phyloP scores from a whole-genome alignment of 1,139 yeast genomes.

The Diutina sp. region DNA sequence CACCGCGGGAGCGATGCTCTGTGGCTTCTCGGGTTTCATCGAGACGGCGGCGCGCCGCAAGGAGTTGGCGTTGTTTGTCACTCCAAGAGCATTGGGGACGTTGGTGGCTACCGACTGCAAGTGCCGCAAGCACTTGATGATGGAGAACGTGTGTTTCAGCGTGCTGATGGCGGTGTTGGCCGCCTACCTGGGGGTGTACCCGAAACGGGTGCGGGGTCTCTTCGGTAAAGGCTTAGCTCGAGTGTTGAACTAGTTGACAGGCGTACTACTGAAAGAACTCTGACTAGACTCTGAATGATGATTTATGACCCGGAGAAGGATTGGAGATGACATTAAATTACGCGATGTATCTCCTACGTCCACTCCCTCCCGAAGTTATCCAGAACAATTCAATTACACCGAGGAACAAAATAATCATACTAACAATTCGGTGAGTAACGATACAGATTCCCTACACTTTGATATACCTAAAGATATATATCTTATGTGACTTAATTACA shows the following conservation, averaged over 20 bases:
- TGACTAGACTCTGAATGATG: no score
- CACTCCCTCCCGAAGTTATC: no score
- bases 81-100: constrained; percentile 26
- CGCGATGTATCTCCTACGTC: no score
- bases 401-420: no score
- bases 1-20: constrained; percentile 16
- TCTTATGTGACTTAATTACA: no score
- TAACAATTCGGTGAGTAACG: no score
- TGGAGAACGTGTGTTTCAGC: constrained; percentile 19
- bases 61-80: constrained; percentile 28
- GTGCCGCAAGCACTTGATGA: constrained; percentile 11
- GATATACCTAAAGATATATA: no score
- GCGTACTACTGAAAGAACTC: no score
- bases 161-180: constrained; percentile 22
- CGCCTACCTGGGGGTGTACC: constrained; percentile 17
- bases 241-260: constrained; percentile 4
- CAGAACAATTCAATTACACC: no score
- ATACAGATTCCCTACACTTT: no score
- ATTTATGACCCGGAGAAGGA: no score
- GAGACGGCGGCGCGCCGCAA: constrained; percentile 23
- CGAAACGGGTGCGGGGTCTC: constrained; percentile 20
- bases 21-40: constrained; percentile 23
- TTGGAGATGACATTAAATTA: no score
- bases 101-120: constrained; percentile 17
- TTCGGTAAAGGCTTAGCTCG: constrained; percentile 19